phyloP scores from a whole-genome alignment of 2,329 filamentous ascomycete genomes.

The Ophiocordyceps australis region DNA sequence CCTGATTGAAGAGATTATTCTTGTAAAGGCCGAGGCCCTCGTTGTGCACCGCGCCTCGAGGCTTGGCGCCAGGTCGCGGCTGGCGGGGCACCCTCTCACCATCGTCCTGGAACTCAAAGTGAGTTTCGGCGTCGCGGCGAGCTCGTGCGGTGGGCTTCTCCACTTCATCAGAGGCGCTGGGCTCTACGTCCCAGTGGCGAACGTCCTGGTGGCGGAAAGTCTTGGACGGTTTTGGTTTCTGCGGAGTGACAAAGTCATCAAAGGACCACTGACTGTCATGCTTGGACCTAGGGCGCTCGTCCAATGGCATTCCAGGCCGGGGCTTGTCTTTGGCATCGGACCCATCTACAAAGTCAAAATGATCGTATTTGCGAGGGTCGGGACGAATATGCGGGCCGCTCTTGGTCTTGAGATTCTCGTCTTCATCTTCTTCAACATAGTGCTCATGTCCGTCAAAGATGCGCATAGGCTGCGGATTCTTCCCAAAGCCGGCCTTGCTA shows the following conservation, averaged over 20 bases:
- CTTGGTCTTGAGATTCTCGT: conserved; percentile 21
- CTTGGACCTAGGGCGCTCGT: conserved; percentile 34
- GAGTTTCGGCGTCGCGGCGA: conserved; percentile 61
- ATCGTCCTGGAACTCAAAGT: conserved; percentile 75
- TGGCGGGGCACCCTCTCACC: conserved; percentile 36
- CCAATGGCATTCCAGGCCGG: conserved; percentile 18
- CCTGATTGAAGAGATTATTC: conserved; percentile 52
- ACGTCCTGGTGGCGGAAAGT: conserved; percentile 45
- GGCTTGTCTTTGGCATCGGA: conserved; percentile 30
- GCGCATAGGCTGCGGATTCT: conserved; percentile 44
- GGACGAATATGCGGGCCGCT: conserved; percentile 34
- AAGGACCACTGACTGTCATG: conserved; percentile 72
- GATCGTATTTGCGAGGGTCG: conserved; percentile 63
- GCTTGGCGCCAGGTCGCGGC: conserved; percentile 21
- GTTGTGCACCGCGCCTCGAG: conserved; percentile 42
- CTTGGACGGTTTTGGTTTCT: conserved; percentile 48
- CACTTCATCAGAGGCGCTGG: conserved; percentile 33
- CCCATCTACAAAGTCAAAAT: conserved; percentile 67
- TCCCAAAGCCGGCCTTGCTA: conserved; percentile 33
- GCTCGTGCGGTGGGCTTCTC: conserved; percentile 43
- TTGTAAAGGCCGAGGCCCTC: conserved; percentile 54
- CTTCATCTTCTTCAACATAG: conserved; percentile 18
- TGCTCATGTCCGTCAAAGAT: conserved; percentile 39
- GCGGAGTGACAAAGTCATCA: conserved; percentile 69
- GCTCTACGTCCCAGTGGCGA: conserved; percentile 62